Evolutionary conservation across 768 basidiomycete species (phyloP), one percentile per base, ranked within the genome.

Genomic region (Phaeotremella skinneri): DNA sequence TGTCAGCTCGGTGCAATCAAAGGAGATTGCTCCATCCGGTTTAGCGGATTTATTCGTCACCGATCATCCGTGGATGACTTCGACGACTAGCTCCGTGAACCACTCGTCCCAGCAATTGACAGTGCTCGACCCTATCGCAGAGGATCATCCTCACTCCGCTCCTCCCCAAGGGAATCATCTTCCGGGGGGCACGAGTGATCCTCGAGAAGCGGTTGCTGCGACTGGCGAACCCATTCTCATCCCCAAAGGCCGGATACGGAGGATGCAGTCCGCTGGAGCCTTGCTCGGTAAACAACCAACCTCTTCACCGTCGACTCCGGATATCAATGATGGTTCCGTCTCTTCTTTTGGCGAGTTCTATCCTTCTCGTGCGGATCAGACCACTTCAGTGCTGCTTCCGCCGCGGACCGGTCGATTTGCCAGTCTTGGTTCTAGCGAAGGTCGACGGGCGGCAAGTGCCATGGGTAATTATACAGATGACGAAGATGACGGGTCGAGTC

Each of bases 201-300:
- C 6, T 45, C 43, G 20, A 45, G 7, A n/a, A n/a, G n/a, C n/a
- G n/a, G n/a, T n/a, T 21, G 13, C 43, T 13, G 43, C 43, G 6
- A 7, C 34, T 37, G 9, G 17, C 9, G 34, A 37, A 17, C 34
- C 34, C 9, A 37, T 17, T 37, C 17, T 37, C 9, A 17, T 37
- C 17, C 43, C 43, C 23, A 45, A 23, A 45, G 43, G 43, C 20
- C 11, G 43, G 3, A 26, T 70, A 11, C 49, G 66, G 21, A 70
- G 67, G 39, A 75, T 75, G 73, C 63, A 66, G 21, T 73, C 71
- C 7, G 71, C 71, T 20, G 69, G 71, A 5, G 53, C 64, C 2
- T 59, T 72, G 2, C 56, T 74, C 6, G 61, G 61, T 20, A 32
- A 57, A 14, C 41, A 51, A 4, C 26, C 58, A 2, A 50, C 29